These are phyloP conservation scores for Termitomyces sp. DNA, from an alignment of 768 basidiomycete species.

Conservation along the genomic window DNA sequence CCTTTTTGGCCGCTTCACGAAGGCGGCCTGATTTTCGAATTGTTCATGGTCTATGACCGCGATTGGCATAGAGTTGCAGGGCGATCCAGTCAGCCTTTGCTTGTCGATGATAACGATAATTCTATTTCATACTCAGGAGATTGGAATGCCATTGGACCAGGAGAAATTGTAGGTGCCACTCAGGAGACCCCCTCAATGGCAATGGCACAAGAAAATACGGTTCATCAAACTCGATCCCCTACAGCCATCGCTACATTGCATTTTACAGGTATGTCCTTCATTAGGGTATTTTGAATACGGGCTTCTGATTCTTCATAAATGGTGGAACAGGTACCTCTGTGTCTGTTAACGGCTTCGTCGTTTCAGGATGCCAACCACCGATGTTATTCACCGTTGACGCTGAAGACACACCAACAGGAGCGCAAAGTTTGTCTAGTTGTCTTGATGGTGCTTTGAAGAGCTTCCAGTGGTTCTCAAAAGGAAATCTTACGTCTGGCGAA, in stretches of 20 bases:
- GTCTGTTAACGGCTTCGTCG: not conserved
- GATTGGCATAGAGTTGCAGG: not conserved
- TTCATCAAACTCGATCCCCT: not conserved
- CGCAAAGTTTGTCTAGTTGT: not conserved
- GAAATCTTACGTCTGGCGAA: not conserved
- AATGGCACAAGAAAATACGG: not conserved
- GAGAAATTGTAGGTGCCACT: not conserved
- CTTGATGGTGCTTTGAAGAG: not conserved
- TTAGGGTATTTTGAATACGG: not conserved
- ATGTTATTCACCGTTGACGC: not conserved
- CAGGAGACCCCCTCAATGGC: not conserved
- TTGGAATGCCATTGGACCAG: not conserved
- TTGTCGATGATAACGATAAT: not conserved
- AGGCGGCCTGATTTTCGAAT: too few species aligned
- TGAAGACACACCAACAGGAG: not conserved
- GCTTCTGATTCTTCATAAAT: not conserved
- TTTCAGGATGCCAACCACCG: not conserved
- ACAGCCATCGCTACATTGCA: not conserved
- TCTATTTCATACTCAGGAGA: not conserved
- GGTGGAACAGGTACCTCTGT: not conserved
- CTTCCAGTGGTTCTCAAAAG: not conserved
- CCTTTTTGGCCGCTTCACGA: too few species aligned
- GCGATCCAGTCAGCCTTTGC: not conserved
- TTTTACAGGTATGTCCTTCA: not conserved
- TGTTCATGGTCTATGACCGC: not conserved